Evolutionary conservation across 2,329 filamentous ascomycete genomes (phyloP), one percentile per base, ranked within the genome.

Genomic region (Cadophora gregata): DNA sequence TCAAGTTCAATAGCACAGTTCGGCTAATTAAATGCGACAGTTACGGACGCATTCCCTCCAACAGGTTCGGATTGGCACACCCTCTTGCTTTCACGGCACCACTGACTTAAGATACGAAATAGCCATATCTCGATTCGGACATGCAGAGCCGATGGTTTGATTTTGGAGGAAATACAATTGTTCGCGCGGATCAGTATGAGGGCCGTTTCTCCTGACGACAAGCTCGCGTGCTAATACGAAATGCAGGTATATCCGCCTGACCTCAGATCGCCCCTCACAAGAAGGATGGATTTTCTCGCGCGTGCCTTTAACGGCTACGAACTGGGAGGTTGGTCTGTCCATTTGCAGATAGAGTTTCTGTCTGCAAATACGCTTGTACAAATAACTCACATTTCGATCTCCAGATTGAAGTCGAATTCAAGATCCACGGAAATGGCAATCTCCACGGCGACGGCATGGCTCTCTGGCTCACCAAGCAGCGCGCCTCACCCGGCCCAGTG

Each of bases 121-220:
- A 97, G 91, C 96, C 96, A 69, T 99, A 97, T 81, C 88, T 99
- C 75, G 96, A 99, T 82, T 96, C 93, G 68, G 96, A 98, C 80
- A 94, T 98, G 90, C 92, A 96, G 82, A 97, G 93, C 82, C 90
- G 96, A 78, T 99, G 96, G 95, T 99, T 95, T 81, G 96, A 99
- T 82, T 99, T 96, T 86, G 96, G 96, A 78, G 96, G 95, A 77
- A 93, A 97, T 82, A 93, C 95, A 48, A 90, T 99, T 75, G 86
- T 97, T 75, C 84, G 88, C 74, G 88, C 88, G 71, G 88, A 90
- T 78, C 85, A 85, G 88, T 90, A 87, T 71, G 85, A 80, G n/a
- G 31, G 48, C 31, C 58, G 24, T 31, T 60, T 56, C 31, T 6
- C 33, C 5, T 25, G 24, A n/a, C 38, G 14, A 55, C 27, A 16